Evolutionary conservation across 2,329 filamentous ascomycete genomes (phyloP), one percentile per base, ranked within the genome.

Genomic region (Fusarium verticillioides): DNA sequence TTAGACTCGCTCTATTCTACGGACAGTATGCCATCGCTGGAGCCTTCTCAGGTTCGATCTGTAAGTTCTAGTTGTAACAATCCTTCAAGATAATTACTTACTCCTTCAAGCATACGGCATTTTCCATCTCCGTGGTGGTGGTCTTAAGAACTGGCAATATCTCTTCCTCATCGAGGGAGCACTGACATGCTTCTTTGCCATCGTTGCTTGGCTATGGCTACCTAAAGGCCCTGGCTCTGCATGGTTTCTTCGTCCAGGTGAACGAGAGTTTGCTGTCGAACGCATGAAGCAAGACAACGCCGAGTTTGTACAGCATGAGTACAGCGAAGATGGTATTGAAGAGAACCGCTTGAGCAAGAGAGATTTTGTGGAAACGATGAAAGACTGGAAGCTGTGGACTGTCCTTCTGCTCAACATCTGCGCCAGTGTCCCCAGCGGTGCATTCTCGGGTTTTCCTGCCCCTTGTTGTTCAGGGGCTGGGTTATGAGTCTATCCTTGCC

Each of bases 101-200:
- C 53, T 40, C 42, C 40, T 12, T 39, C 10, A 42, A 78, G 77
- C 77, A 47, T 79, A 79, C 43, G 77, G 75, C 60, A 74, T 78
- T 53, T 78, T 77, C 62, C 77, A 79, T 54, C 63, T 79, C 56
- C 69, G 68, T 43, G 34, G 64, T 15, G 70, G 77, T 5, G 42
- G 54, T 21, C 73, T 91, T 6, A 87, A 85, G 34, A 90, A 90
- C 18, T 93, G 90, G 90, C 83, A 89, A 15, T 91, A 89, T 89
- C 83, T 92, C 1, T 93, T 93, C 80, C 90, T 93, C 53, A 88
- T 93, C n/a, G 91, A 93, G 77, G 91, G 91, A 13, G 81, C 84
- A 7, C 84, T 81, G 2, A 80, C 79, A 23, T 78, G 77, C 37
- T 60, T 78, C 40, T 66, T 81, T 43, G 78, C 77, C n/a, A 18